Evolutionary conservation across 345 rosid genomes (phyloP), one percentile per base, ranked within the genome.

Genomic region (Lenwebbia sp.): DNA sequence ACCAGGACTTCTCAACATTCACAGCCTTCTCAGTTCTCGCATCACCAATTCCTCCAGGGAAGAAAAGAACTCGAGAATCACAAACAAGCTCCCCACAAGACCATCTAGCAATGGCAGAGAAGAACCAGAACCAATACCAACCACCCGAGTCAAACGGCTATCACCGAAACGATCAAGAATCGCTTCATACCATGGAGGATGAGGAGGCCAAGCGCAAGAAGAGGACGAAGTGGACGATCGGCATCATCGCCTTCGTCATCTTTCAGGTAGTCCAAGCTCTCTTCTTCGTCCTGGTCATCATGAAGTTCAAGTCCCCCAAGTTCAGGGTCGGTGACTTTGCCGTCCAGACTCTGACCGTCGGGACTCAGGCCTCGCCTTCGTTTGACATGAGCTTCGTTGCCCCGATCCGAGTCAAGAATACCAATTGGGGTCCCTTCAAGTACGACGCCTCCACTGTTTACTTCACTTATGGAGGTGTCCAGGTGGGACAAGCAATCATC

Each of bases 221-320:
- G 84, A 70, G 91, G 82, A 85, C 52, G 53, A 89, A 86, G 74
- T 86, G 86, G 85, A 82, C 87, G 50, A 74, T 83, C 5, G 85
- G 84, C 83, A 74, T 86, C n/a, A 50, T 55, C 22, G 88, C 87
- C 40, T 89, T 89, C 17, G 30, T 86, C 30, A 76, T 89, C 23
- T 89, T 89, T 62, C 89, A 89, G 85, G 88, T 83, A 30, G 84
- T 55, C 78, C 84, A 87, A 7, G 76, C 88, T 41, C 84, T 89
- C 25, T 83, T 87, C 37, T 89, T 89, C 55, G 82, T 82, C 5
- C 60, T 87, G 28, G 82, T 84, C 23, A 86, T 87, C 21, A 55
- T 89, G 86, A 87, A 58, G 51, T 84, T 89, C 85, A 86, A 87
- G 40, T 55, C 60, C 25, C 89, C 89, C 54, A 89, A 89, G 85